Conservation (phyloP, 768 basidiomycete genomes). For the Russula sp. region DNA sequence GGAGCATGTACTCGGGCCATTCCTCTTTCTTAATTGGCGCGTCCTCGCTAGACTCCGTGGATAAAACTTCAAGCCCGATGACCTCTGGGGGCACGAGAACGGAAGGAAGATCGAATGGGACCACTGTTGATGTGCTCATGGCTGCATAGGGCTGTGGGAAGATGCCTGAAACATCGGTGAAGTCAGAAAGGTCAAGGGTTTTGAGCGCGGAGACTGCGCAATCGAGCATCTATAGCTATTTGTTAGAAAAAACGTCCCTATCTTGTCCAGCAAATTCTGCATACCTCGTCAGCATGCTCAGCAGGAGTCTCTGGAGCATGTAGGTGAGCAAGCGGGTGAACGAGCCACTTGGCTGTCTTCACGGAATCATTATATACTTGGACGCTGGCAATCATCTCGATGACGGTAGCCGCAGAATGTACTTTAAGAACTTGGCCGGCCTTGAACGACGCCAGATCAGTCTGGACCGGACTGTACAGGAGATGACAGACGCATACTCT, state of each 20-base stretch:
- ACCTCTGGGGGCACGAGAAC: conserved; percentile 86
- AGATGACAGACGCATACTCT: conserved; percentile 41
- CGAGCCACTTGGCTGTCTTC: conserved; percentile 52
- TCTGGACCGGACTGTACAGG: neutral
- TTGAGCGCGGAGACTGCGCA: conserved; percentile 58
- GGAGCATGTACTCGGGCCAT: conserved; percentile 68
- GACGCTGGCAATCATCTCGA: conserved; percentile 66
- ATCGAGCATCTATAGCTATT: conserved; percentile 58
- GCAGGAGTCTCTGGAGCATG: conserved; percentile 38
- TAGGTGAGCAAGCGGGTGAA: conserved; percentile 55
- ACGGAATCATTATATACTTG: conserved; percentile 64
- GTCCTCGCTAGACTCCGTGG: conserved; percentile 64
- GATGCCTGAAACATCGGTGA: conserved; percentile 48
- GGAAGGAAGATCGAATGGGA: conserved; percentile 63
- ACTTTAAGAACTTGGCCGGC: conserved; percentile 62
- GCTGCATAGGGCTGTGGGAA: conserved; percentile 62
- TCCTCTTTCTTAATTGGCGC: conserved; percentile 74
- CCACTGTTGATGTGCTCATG: conserved; percentile 38
- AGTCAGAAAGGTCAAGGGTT: conserved; percentile 54
- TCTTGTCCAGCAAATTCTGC: conserved; percentile 9
- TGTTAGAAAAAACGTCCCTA: neutral
- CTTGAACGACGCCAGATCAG: conserved; percentile 33
- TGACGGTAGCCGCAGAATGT: conserved; percentile 51
- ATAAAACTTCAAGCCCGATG: conserved; percentile 70
- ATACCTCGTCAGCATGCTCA: conserved; percentile 60